Evolutionary conservation across 2,329 filamentous ascomycete genomes (phyloP).

Genomic region (Aspergillus flavus): DNA sequence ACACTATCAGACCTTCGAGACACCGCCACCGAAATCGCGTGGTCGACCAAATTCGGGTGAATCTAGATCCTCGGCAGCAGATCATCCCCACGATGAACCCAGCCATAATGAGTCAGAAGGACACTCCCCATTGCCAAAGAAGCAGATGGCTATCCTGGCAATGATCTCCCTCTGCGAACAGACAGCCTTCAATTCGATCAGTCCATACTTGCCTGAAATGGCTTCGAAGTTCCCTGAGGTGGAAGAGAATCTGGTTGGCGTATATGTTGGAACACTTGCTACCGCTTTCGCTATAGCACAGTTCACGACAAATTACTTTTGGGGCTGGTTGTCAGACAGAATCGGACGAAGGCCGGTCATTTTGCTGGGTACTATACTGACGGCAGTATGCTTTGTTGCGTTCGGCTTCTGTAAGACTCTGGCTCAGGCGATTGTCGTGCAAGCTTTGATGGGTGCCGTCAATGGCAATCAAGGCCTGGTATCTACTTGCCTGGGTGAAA

Average conservation of each 20-base stretch:
- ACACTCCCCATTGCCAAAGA: conserved; percentile 75
- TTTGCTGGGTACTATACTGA: conserved; percentile 77
- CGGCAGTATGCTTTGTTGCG: conserved; percentile 76
- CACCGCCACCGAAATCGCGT: conserved; percentile 49
- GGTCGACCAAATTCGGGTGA: conserved; percentile 48
- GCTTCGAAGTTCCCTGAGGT: conserved; percentile 82
- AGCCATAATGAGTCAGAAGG: conserved; percentile 16
- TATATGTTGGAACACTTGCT: conserved; percentile 89
- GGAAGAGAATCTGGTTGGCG: conserved; percentile 67
- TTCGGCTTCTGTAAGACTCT: conserved; percentile 86
- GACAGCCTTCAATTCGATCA: conserved; percentile 94
- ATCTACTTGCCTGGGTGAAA: conserved; percentile 88
- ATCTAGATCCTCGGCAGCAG: conserved; percentile 42
- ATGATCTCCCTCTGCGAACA: conserved; percentile 91
- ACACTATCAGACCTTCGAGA: conserved; percentile 53
- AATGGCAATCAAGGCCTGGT: conserved; percentile 96
- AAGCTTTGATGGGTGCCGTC: conserved; percentile 85
- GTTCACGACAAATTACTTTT: conserved; percentile 87
- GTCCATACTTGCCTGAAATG: conserved; percentile 94
- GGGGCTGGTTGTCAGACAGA: conserved; percentile 80
- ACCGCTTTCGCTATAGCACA: conserved; percentile 92
- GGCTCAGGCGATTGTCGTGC: conserved; percentile 82
- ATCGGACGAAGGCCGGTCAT: conserved; percentile 83
- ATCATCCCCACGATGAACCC: conserved; percentile 30
- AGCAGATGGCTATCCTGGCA: conserved; percentile 81